Conservation (phyloP, 179 eudicot species). For the Spinacia oleracea region DNA sequence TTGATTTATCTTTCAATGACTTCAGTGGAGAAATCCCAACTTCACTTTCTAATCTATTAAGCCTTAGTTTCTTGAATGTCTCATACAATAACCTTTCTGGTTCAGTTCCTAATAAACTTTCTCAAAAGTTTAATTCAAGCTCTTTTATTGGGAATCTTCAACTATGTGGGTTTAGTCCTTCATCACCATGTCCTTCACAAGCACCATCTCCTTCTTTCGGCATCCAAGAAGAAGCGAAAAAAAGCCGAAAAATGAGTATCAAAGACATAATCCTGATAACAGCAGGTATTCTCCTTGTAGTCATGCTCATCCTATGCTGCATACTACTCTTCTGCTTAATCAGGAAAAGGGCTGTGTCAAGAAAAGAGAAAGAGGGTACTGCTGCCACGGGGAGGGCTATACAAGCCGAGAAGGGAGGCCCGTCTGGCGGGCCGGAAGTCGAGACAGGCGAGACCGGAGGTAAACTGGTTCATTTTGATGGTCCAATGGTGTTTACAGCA, state of each 20-base stretch:
- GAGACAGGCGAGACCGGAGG: constrained; percentile 78
- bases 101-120: constrained; percentile 57
- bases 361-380: constrained; percentile 31
- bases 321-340: constrained; percentile 68
- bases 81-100: constrained; percentile 90
- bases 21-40: constrained; percentile 66
- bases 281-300: constrained; percentile 66
- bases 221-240: constrained; percentile 14
- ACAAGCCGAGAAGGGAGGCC: constrained; percentile 36
- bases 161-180: constrained; percentile 73
- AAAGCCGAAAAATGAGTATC: constrained; percentile 41
- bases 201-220: constrained; percentile 39
- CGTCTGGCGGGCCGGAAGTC: constrained; percentile 40
- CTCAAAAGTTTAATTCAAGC: constrained; percentile 62
- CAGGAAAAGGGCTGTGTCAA: constrained; percentile 47
- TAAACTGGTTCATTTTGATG: constrained; percentile 88
- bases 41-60: constrained; percentile 49
- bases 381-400: constrained; percentile 17
- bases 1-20: constrained; percentile 68
- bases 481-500: constrained; percentile 81
- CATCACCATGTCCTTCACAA: constrained; percentile 49
- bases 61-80: constrained; percentile 62
- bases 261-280: constrained; percentile 83
- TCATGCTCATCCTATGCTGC: constrained; percentile 70
- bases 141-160: constrained; percentile 70